phyloP scores from a whole-genome alignment of 257 asterid genomes.

The Solanum chiquidenum region DNA sequence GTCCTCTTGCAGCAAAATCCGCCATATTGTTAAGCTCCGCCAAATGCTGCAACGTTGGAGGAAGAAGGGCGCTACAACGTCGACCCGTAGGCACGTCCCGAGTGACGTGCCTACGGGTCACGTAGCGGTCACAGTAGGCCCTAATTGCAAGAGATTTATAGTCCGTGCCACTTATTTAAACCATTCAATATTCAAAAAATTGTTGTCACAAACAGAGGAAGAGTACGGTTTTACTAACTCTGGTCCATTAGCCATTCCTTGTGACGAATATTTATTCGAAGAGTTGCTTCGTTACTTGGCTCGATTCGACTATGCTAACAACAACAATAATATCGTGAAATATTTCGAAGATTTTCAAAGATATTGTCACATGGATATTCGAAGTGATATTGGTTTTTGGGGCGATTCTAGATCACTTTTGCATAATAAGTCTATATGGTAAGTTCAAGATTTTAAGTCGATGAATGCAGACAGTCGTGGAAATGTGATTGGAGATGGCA shows the following conservation, averaged over 20 bases:
- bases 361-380: conserved; percentile 16
- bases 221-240: conserved; percentile 39
- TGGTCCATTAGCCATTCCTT: conserved; percentile 50
- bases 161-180: conserved; percentile 39
- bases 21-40: conserved; percentile 37
- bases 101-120: conserved; percentile 43
- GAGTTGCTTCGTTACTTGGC: conserved; percentile 29
- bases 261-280: conserved; percentile 40
- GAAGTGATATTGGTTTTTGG: conserved; percentile 11
- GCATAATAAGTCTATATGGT: conserved; percentile 5
- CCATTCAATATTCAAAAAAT: conserved; percentile 38
- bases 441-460: neutral
- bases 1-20: conserved; percentile 39
- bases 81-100: conserved; percentile 14
- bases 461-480: neutral
- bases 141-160: conserved; percentile 21
- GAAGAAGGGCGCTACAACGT: conserved; percentile 23
- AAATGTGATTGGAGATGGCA: neutral
- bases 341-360: conserved; percentile 24
- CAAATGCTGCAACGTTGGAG: conserved; percentile 45
- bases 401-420: conserved; percentile 25
- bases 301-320: conserved; percentile 6
- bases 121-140: conserved; percentile 36
- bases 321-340: neutral
- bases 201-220: conserved; percentile 42